phyloP scores from a whole-genome alignment of 805 yeast genomes.

The Peterozyma toletana region DNA sequence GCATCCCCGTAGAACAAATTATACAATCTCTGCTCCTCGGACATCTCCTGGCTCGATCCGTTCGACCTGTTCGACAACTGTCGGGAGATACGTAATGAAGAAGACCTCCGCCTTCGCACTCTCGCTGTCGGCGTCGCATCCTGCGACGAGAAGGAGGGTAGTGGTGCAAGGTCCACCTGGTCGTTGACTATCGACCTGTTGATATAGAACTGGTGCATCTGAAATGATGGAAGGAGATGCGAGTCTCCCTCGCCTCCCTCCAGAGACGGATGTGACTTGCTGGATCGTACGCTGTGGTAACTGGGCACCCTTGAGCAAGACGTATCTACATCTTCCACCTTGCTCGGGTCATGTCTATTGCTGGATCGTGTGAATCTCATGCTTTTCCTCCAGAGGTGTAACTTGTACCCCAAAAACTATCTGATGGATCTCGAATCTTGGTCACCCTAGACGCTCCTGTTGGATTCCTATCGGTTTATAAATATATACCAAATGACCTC shows the following conservation, averaged over 20 bases:
- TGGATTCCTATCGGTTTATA: too few species aligned
- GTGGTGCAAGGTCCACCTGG: slow-evolving; percentile 1
- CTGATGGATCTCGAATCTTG: too few species aligned
- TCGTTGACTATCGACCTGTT: slow-evolving; percentile 8
- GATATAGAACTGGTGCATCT: slow-evolving; percentile 11
- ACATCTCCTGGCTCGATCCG: background rate
- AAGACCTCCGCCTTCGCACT: background rate
- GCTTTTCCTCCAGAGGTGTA: too few species aligned
- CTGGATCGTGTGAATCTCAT: too few species aligned
- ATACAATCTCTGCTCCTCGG: slow-evolving; percentile 5
- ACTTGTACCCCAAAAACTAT: too few species aligned
- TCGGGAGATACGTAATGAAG: background rate
- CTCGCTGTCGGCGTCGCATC: background rate
- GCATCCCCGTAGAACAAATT: slow-evolving; percentile 4
- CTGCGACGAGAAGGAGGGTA: slow-evolving; percentile 5
- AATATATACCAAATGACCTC: too few species aligned
- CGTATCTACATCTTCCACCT: too few species aligned
- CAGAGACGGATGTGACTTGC: too few species aligned
- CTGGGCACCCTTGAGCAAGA: too few species aligned
- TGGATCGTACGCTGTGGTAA: too few species aligned
- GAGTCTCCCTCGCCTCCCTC: background rate
- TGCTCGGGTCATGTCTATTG: too few species aligned
- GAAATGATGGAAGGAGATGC: slow-evolving; percentile 9
- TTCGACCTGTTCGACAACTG: slow-evolving; percentile 1
- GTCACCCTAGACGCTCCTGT: too few species aligned